phyloP scores from a whole-genome alignment of 2,329 filamentous ascomycete genomes.

The Claviceps sorghi region DNA sequence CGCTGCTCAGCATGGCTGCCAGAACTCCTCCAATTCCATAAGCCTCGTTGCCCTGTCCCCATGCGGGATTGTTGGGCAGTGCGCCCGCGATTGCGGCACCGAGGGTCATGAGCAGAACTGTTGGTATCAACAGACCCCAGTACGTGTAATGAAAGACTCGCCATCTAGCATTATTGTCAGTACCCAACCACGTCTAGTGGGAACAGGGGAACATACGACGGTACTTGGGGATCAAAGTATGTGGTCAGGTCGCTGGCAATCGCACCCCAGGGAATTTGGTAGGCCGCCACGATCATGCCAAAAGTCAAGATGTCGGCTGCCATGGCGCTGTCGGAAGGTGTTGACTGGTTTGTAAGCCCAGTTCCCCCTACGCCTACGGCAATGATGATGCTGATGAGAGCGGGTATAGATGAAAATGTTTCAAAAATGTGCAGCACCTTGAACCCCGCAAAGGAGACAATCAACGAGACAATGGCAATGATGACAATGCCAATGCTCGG shows the following conservation, averaged over 20 bases:
- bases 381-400: constrained; percentile 39
- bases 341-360: constrained; percentile 32
- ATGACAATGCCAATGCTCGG: constrained; percentile 46
- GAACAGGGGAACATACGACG: constrained; percentile 24
- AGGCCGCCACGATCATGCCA: constrained; percentile 46
- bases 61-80: constrained; percentile 35
- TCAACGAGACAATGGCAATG: constrained; percentile 39
- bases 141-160: constrained; percentile 42
- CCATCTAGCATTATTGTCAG: constrained; percentile 14
- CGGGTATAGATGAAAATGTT: constrained; percentile 41
- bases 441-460: constrained; percentile 49
- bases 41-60: constrained; percentile 37
- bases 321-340: constrained; percentile 23
- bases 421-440: constrained; percentile 42
- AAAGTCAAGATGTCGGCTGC: constrained; percentile 37
- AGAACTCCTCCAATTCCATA: constrained; percentile 44
- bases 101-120: constrained; percentile 44
- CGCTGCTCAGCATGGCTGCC: constrained; percentile 41
- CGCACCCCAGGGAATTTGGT: constrained; percentile 47
- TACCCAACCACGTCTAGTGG: background rate
- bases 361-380: constrained; percentile 38
- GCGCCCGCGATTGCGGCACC: constrained; percentile 51
- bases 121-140: constrained; percentile 38
- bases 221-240: constrained; percentile 42
- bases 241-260: constrained; percentile 46